These are phyloP conservation scores for Penicillium sp. DNA, from an alignment of 2,329 filamentous ascomycete genomes.

Conservation along the genomic window DNA sequence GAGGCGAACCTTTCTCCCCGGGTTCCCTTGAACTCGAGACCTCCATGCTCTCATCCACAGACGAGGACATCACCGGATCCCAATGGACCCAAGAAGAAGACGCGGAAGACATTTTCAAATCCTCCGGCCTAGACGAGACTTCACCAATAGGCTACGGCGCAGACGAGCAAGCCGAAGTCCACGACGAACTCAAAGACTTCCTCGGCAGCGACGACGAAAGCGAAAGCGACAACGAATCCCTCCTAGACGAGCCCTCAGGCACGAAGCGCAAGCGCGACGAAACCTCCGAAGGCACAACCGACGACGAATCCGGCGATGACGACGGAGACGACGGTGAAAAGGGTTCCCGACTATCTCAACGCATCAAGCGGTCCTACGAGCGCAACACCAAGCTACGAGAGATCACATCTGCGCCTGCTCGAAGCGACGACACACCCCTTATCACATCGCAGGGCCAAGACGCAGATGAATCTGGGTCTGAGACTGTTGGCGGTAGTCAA, in stretches of 20 bases:
- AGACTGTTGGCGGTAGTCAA: conserved; percentile 28
- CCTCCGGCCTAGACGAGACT: conserved; percentile 51
- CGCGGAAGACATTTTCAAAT: conserved; percentile 52
- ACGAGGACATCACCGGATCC: conserved; percentile 48
- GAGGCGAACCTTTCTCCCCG: conserved; percentile 46
- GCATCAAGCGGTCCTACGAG: conserved; percentile 45
- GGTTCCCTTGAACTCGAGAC: conserved; percentile 49
- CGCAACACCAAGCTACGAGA: conserved; percentile 41
- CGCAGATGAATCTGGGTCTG: conserved; percentile 27
- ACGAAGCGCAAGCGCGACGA: conserved; percentile 43
- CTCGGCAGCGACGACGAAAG: conserved; percentile 55
- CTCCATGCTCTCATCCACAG: conserved; percentile 47
- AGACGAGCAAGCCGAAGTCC: conserved; percentile 64
- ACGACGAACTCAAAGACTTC: conserved; percentile 76
- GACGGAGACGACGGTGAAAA: conserved; percentile 43
- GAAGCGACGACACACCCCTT: conserved; percentile 3
- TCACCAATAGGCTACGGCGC: conserved; percentile 58
- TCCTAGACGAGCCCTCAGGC: conserved; percentile 23
- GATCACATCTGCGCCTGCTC: conserved; percentile 33
- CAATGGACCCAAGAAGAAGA: conserved; percentile 49
- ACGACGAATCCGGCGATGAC: conserved; percentile 23
- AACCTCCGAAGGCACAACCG: conserved; percentile 23
- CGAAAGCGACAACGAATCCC: conserved; percentile 52
- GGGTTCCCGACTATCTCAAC: conserved; percentile 40
- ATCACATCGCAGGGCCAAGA: conserved; percentile 2